Evolutionary conservation across 2,329 filamentous ascomycete species (phyloP), one percentile per base, ranked within the genome.

Genomic region (Drechslerella dactyloides): DNA sequence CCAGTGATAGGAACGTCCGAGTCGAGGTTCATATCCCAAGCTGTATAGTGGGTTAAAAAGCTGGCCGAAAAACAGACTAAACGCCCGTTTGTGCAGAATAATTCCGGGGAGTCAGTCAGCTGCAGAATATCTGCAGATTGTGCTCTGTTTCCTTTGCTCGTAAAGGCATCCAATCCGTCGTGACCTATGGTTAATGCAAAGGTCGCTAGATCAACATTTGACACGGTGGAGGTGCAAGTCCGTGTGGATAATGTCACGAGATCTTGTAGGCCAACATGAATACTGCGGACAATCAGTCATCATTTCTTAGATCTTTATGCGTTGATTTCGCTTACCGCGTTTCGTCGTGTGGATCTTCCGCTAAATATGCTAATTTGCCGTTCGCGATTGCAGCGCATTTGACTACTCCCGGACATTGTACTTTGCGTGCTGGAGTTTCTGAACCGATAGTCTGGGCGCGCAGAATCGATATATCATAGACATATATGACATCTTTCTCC

Each of bases 381-480:
- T 55, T 55, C 10, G 50, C 21, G 13, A 55, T 46, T 21, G 50
- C 37, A 7, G 54, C 46, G 24, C 42, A 30, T 33, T 63, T 55
- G 10, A 63, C 35, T 7, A 35, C 30, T 13, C 59, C 59, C n/a
- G 35, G 33, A 21, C 59, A 63, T 35, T 44, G 8, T 17, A 63
- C 17, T 13, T 35, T 63, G 4, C 50, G 50, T n/a, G 15, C 35
- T 19, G 4, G n/a, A 15, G 54, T 55, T 35, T 55, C 59, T 8
- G 40, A 46, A 8, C 37, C n/a, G 15, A 11, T 10, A 11, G 15
- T 48, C 27, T 33, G 27, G 8, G 27, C 8, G 10, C n/a, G 23
- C 4, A 63, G 24, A 15, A 55, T 46, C 11, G 59, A 63, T 37
- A 63, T 7, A 37, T 63, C 50, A 19, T 63, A 63, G 11, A 63